Base-by-base conservation (phyloP, 805 yeast species). In the Candida tibetensis region DNA sequence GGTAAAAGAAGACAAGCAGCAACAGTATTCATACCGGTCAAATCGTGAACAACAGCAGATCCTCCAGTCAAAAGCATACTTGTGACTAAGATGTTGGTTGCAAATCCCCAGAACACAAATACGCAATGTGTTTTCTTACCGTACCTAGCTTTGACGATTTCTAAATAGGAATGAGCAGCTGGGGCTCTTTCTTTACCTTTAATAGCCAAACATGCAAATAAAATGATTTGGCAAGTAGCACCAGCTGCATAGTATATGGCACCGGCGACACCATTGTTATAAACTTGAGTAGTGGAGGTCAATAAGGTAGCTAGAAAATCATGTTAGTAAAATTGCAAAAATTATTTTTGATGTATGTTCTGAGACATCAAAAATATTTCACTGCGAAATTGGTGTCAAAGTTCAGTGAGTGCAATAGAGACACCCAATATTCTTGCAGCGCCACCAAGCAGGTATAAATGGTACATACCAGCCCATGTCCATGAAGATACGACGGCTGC, bases 61-160 rank as follows among this genome's bases (percentile, higher is more conserved):
- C 95, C 96, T 44, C 96, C 96, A 4, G 95, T 82, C 36, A 90
- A 69, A 30, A 90, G 72, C 96, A 88, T 88, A 3, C 95, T 95
- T 21, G 95, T 87, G 41, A 90, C 97, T 44, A 90, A 71, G 44
- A 90, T 79, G 57, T 90, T 90, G 25, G 96, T 87, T 4, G 90
- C 90, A 38, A 87, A 64, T 1, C 93, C 96, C 66, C 85, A 89
- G 58, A 82, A 81, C 57, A 85, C 69, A 58, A 69, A 85, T 5
- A 81, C 78, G 17, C 62, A 62, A 57, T 90, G 97, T 4, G 90
- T 82, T 14, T 63, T 51, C n/a, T 72, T 65, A 14, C 97, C 97
- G 55, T 86, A 90, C 45, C 98, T 72, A 0, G 79, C 82, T 49
- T 76, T 79, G 47, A 90, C 76, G 39, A 89, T 84, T 64, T 90